Evolutionary conservation across 2,329 filamentous ascomycete species (phyloP).

Genomic region (Raffaelea arxii): DNA sequence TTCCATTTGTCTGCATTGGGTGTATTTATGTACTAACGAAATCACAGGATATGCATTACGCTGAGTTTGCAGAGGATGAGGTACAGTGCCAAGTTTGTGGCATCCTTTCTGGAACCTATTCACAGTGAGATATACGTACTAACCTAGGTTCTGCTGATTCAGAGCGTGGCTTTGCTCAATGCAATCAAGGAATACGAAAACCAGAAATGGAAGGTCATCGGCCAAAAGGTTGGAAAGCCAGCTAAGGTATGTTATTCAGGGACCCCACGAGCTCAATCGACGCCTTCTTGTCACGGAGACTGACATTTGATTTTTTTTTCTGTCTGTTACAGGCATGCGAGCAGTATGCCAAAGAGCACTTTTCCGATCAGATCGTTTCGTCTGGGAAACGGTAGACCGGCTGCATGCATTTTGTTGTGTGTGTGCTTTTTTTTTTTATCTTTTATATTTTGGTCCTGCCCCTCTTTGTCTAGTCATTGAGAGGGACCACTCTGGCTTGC

Average conservation of each 20-base stretch:
- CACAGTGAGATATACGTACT: too few relatives aligned
- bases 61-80: slow-evolving; percentile 96
- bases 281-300: background rate
- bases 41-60: slow-evolving; percentile 91
- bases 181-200: slow-evolving; percentile 98
- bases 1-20: background rate
- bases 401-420: background rate
- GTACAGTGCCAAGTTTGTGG: slow-evolving; percentile 38
- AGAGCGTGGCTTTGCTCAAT: slow-evolving; percentile 71
- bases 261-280: background rate
- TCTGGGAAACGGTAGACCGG: slow-evolving; percentile 25
- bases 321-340: slow-evolving; percentile 31
- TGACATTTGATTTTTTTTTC: background rate
- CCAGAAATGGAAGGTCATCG: slow-evolving; percentile 98
- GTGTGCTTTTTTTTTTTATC: background rate
- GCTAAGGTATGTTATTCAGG: slow-evolving; percentile 59
- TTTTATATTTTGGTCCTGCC: too few relatives aligned
- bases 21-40: slow-evolving; percentile 1
- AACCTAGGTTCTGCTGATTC: slow-evolving; percentile 14
- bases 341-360: slow-evolving; percentile 95
- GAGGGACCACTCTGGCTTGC: too few relatives aligned
- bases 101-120: slow-evolving; percentile 3
- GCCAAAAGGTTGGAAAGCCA: slow-evolving; percentile 92
- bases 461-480: too few relatives aligned
- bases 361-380: slow-evolving; percentile 33